A percentile compares a stretch with the other conserved stretches of the same genome.
Evolutionary conservation across 2,329 filamentous ascomycete species (phyloP).

Genomic region (Pleomassaria siparia): DNA sequence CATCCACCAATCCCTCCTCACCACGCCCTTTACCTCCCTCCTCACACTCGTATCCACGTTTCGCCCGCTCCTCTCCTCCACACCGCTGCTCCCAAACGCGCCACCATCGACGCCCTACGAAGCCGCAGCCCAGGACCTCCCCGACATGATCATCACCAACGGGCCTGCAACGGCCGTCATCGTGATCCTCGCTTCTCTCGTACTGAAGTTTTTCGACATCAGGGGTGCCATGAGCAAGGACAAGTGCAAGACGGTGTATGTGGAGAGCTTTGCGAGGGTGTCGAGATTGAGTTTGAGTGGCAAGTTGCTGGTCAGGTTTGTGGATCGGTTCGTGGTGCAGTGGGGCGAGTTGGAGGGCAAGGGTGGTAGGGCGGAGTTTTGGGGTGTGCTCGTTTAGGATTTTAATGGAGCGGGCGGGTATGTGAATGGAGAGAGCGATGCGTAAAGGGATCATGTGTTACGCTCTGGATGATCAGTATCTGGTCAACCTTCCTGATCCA

Average conservation of each 20-base stretch:
- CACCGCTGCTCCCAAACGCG: constrained; percentile 16
- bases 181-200: constrained; percentile 60
- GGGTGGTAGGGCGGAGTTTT: constrained; percentile 47
- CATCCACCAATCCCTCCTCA: constrained; percentile 78
- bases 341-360: constrained; percentile 63
- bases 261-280: constrained; percentile 91
- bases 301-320: constrained; percentile 69
- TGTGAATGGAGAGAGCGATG: too few relatives aligned
- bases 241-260: constrained; percentile 75
- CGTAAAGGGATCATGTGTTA: too few relatives aligned
- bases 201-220: constrained; percentile 57
- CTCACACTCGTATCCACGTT: constrained; percentile 66
- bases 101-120: constrained; percentile 16
- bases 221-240: constrained; percentile 43
- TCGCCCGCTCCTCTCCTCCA: constrained; percentile 52
- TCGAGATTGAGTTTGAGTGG: constrained; percentile 82
- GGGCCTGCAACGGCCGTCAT: constrained; percentile 87
- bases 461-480: too few relatives aligned
- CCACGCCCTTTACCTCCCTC: constrained; percentile 69
- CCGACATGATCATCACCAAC: constrained; percentile 80
- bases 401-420: too few relatives aligned
- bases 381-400: constrained; percentile 40
- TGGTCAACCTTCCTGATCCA: too few relatives aligned
- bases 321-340: constrained; percentile 81
- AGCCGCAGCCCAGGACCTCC: constrained; percentile 50